These are phyloP conservation scores for Alternaria tenuissima DNA, from an alignment of 2,329 filamentous ascomycete species.

Conservation along the genomic window DNA sequence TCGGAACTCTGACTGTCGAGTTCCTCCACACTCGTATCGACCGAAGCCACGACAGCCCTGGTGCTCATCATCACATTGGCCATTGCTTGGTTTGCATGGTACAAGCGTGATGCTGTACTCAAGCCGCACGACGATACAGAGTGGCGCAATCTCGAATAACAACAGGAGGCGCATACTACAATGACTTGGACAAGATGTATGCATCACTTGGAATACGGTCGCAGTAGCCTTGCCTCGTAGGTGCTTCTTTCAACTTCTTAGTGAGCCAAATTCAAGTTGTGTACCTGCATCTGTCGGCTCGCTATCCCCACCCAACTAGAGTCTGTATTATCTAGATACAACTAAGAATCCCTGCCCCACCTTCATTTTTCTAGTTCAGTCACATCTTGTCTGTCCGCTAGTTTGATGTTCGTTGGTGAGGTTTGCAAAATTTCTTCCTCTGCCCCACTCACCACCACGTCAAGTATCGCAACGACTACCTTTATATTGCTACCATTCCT, in stretches of 20 bases:
- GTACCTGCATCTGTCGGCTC: not conserved
- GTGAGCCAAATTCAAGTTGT: not conserved
- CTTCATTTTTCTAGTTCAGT: not conserved
- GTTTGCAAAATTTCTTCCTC: not conserved
- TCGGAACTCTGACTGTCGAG: constrained; percentile 44
- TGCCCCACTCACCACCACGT: not conserved
- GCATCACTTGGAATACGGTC: not conserved
- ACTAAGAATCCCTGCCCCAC: not conserved
- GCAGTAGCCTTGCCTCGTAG: not conserved
- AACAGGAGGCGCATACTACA: not conserved
- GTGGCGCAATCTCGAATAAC: not conserved
- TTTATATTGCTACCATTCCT: not conserved
- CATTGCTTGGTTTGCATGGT: constrained; percentile 40
- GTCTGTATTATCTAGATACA: not conserved
- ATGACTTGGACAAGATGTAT: not conserved
- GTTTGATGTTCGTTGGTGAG: not conserved
- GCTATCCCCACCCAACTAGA: not conserved
- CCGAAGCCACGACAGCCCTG: constrained; percentile 30
- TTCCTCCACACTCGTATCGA: constrained; percentile 7
- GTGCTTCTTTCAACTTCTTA: not conserved
- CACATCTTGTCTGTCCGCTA: not conserved
- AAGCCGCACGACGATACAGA: not conserved
- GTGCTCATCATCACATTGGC: constrained; percentile 34
- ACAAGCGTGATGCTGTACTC: constrained; percentile 20
- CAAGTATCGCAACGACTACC: not conserved